Percentiles rank a stretch among this genome's conserved stretches.
phyloP scores from a whole-genome alignment of 2,329 filamentous ascomycete species.

The Ramularia collo-cygni region DNA sequence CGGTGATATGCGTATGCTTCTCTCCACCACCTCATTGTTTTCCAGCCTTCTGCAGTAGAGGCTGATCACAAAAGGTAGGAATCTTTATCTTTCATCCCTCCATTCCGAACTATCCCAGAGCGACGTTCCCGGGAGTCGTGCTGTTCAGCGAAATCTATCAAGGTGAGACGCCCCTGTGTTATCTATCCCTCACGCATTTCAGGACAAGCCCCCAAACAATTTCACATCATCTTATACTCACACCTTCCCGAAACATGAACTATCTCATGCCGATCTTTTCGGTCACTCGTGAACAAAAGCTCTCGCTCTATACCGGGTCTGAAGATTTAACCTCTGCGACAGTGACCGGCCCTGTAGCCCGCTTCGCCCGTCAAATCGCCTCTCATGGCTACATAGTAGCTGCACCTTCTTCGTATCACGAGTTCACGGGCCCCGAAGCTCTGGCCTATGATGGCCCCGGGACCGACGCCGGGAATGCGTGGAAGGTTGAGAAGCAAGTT shows the following conservation, averaged over 20 bases:
- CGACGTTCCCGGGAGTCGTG: constrained; percentile 80
- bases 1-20: constrained; percentile 50
- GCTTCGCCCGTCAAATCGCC: constrained; percentile 86
- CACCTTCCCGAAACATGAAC: no score
- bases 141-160: constrained; percentile 95
- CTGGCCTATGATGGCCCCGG: constrained; percentile 81
- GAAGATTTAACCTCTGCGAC: no score
- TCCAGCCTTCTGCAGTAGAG: constrained; percentile 15
- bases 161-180: constrained; percentile 46
- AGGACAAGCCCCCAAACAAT: no score
- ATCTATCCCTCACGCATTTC: background rate
- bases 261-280: no score
- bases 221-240: no score
- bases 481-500: constrained; percentile 73
- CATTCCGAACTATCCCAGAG: constrained; percentile 78
- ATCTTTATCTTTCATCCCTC: constrained; percentile 85
- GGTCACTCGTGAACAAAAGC: no score
- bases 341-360: constrained; percentile 85
- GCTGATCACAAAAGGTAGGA: constrained; percentile 46
- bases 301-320: background rate
- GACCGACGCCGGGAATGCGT: constrained; percentile 80
- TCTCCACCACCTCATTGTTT: constrained; percentile 1
- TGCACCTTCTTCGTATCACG: constrained; percentile 85
- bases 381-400: constrained; percentile 91
- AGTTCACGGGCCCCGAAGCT: constrained; percentile 79